Percentiles rank a stretch among this genome's conserved stretches.
Evolutionary conservation across 768 basidiomycete species (phyloP).

Genomic region (Royoungia palumana): DNA sequence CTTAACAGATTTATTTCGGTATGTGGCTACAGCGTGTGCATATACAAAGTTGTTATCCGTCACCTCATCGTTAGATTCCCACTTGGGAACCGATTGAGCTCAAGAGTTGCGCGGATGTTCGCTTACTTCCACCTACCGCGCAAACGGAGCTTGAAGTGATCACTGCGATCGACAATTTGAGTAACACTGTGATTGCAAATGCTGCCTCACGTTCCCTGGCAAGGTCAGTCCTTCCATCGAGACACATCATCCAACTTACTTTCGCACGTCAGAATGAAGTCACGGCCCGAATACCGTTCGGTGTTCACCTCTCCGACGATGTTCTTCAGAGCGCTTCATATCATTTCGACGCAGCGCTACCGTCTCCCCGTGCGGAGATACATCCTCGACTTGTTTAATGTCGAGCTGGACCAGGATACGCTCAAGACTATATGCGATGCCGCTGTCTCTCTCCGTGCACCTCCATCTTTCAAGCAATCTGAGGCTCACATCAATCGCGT

Average conservation of each 20-base stretch:
- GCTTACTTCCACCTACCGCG: conserved; percentile 60
- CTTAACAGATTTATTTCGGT: conserved; percentile 78
- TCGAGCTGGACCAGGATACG: conserved; percentile 66
- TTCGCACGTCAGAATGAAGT: conserved; percentile 59
- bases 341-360: conserved; percentile 86
- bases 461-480: conserved; percentile 41
- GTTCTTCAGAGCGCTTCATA: conserved; percentile 81
- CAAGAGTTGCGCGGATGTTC: conserved; percentile 36
- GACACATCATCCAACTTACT: background rate
- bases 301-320: conserved; percentile 77
- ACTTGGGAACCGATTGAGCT: conserved; percentile 49
- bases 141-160: conserved; percentile 80
- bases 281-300: conserved; percentile 66
- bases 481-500: conserved; percentile 44
- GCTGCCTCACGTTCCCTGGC: conserved; percentile 88
- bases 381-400: conserved; percentile 88
- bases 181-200: conserved; percentile 94
- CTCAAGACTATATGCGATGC: conserved; percentile 53
- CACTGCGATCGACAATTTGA: conserved; percentile 87
- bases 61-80: conserved; percentile 53
- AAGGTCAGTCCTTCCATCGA: conserved; percentile 45
- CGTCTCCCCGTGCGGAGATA: conserved; percentile 90
- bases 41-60: conserved; percentile 4
- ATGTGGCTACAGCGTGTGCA: conserved; percentile 25
- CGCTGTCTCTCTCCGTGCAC: conserved; percentile 48